Conservation (phyloP, 164 flowering plant genomes). For the Dillenia suffruticosa region DNA sequence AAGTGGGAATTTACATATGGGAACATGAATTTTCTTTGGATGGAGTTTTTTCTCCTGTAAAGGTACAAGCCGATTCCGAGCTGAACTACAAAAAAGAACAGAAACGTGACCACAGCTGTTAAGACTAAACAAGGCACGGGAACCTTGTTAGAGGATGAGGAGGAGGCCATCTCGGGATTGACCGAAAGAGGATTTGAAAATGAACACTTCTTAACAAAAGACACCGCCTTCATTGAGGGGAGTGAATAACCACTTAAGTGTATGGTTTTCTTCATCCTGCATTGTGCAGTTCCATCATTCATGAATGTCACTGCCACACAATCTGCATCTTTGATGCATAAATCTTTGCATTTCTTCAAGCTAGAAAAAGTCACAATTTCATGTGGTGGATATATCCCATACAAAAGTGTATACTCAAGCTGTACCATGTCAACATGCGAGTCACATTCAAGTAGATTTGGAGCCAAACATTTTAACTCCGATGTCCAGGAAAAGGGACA, state of each 20-base stretch:
- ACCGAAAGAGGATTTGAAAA: constrained; percentile 66
- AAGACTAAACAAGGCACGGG: constrained; percentile 38
- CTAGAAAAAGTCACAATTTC: constrained; percentile 33
- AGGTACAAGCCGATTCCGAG: constrained; percentile 33
- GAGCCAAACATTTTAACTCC: constrained; percentile 41
- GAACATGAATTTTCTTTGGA: constrained; percentile 17
- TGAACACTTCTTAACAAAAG: constrained; percentile 59
- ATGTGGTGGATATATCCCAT: constrained; percentile 61
- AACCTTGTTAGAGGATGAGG: constrained; percentile 9
- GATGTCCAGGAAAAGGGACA: constrained; percentile 34
- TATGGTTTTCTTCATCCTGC: constrained; percentile 38
- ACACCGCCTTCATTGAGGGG: constrained; percentile 40
- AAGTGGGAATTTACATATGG: constrained; percentile 21
- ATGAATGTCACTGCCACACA: constrained; percentile 58
- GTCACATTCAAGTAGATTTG: constrained; percentile 29
- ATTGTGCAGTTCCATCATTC: constrained; percentile 54
- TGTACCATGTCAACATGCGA: constrained; percentile 32
- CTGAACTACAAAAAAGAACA: constrained; percentile 38
- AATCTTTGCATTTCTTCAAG: constrained; percentile 34
- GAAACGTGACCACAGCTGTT: constrained; percentile 37
- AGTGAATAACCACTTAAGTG: constrained; percentile 48
- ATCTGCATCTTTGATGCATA: constrained; percentile 38
- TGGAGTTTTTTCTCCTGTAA: constrained; percentile 26
- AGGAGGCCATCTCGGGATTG: constrained; percentile 16
- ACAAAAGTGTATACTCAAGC: constrained; percentile 41